Percentiles rank a stretch among this genome's conserved stretches.
phyloP scores from a whole-genome alignment of 257 asterid genomes.

The Jasminum sambac region DNA sequence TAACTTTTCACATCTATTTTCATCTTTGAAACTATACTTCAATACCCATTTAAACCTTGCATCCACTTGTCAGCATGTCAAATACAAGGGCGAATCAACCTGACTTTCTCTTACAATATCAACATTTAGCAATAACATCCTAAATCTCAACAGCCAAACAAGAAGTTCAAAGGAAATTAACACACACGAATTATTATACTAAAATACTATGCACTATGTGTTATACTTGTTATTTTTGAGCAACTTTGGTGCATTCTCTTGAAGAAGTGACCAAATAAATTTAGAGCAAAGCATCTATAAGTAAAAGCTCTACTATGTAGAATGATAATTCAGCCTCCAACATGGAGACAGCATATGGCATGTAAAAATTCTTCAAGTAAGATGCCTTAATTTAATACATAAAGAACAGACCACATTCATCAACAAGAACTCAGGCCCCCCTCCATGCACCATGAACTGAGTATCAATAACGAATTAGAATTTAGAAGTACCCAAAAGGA shows the following conservation, averaged over 20 bases:
- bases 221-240: background rate
- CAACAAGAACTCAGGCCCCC: background rate
- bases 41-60: background rate
- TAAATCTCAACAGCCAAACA: background rate
- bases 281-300: background rate
- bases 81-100: background rate
- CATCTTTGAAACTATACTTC: background rate
- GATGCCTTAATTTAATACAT: background rate
- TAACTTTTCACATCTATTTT: background rate
- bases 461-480: too few species aligned
- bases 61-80: background rate
- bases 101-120: background rate
- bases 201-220: background rate
- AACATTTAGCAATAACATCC: background rate
- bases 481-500: too few species aligned
- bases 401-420: background rate
- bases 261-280: background rate
- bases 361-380: background rate
- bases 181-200: background rate
- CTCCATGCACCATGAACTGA: too few species aligned
- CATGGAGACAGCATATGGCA: background rate
- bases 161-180: background rate
- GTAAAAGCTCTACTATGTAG: background rate
- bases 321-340: background rate
- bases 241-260: background rate